Evolutionary conservation across 257 asterid genomes (phyloP), one percentile per base, ranked within the genome.

Genomic region (Nicotiana otophora): DNA sequence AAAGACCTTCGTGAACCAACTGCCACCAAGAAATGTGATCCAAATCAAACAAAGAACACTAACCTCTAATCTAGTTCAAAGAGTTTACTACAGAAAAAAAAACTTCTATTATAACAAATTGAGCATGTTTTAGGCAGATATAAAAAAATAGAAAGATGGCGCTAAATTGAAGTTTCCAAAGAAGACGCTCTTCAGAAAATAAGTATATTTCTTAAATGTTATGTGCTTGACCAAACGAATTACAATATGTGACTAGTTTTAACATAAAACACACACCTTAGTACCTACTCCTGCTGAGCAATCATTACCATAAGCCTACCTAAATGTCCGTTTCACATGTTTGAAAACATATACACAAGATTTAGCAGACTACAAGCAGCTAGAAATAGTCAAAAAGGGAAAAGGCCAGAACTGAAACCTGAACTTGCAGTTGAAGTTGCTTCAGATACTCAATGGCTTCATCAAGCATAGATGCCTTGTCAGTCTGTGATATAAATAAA

Each of bases 381-480:
- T 23, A 74, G 62, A 20, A 74, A 23, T 74, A 51, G 46, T 74
- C 26, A 74, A 74, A 74, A 74, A 63, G 36, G 26, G 62, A 14
- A 81, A n/a, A 72, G 82, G 48, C 66, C 61, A 84, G 87, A 86
- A 77, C 67, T 12, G 74, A 82, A 81, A 95, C 99, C 98, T 96
- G 99, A 76, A 96, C 98, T 93, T 94, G 98, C 58, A 93, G 91
- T 84, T 94, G 99, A 75, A 96, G 98, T 91, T 96, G 98, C 87
- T 96, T 96, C 83, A 96, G 92, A 87, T 96, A 94, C 84, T 94
- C 99, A 81, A 96, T 96, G 81, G 98, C 98, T 87, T 94, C 98
- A 83, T 96, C 98, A 92, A 96, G 84, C 98, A 96, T 94, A 6
- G 99, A 96, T 82, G 98, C 98, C 88, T 96, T 96, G 87, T 96